phyloP scores from a whole-genome alignment of 2,329 filamentous ascomycete species.

The Fusarium sp. region DNA sequence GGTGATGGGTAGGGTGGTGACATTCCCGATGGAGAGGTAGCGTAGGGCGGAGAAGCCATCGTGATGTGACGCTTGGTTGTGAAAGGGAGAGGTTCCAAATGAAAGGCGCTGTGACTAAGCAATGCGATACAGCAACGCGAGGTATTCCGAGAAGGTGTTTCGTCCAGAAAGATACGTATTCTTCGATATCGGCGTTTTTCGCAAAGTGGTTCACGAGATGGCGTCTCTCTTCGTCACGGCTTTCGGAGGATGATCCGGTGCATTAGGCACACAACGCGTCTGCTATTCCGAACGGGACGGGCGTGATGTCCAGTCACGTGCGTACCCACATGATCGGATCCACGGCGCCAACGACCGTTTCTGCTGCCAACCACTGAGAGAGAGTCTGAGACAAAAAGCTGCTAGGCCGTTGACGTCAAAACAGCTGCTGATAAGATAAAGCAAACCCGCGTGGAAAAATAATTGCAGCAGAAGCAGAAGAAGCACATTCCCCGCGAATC shows the following conservation, averaged over 20 bases:
- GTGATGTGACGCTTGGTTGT: no score
- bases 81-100: neutral
- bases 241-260: constrained; percentile 24
- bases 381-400: neutral
- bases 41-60: constrained; percentile 66
- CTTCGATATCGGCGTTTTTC: constrained; percentile 15
- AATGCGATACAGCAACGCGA: neutral
- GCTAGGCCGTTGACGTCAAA: constrained; percentile 31
- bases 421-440: constrained; percentile 31
- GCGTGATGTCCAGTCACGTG: constrained; percentile 19
- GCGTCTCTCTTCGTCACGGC: constrained; percentile 2
- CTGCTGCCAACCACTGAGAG: neutral
- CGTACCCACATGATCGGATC: constrained; percentile 3
- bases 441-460: neutral
- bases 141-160: neutral
- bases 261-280: constrained; percentile 15
- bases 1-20: constrained; percentile 64
- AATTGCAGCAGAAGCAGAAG: neutral
- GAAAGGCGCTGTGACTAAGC: neutral
- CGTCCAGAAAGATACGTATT: neutral
- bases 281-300: constrained; percentile 4
- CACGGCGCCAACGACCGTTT: constrained; percentile 5
- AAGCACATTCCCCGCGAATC: constrained; percentile 17
- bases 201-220: neutral
- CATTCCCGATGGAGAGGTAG: constrained; percentile 59